These are phyloP conservation scores for Fusarium floridanum DNA, from an alignment of 2,329 filamentous ascomycete genomes.

Conservation along the genomic window DNA sequence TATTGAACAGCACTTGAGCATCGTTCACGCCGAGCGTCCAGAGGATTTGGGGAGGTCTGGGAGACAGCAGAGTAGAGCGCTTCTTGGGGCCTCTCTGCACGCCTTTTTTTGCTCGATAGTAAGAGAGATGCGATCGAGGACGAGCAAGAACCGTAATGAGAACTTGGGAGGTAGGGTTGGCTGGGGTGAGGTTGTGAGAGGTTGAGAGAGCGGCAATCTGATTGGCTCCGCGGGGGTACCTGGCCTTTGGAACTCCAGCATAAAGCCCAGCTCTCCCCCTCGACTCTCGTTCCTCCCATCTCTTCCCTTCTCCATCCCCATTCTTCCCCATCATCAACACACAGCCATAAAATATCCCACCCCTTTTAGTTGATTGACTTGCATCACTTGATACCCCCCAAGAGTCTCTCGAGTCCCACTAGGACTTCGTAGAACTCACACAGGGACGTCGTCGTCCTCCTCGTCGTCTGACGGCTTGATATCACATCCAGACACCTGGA, in stretches of 20 bases:
- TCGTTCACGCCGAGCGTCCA: background rate
- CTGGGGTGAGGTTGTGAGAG: slow-evolving; percentile 42
- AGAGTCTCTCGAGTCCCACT: slow-evolving; percentile 15
- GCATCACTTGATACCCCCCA: slow-evolving; percentile 29
- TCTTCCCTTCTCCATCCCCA: slow-evolving; percentile 37
- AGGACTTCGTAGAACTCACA: slow-evolving; percentile 16
- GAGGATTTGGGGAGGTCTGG: background rate
- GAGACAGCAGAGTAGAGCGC: background rate
- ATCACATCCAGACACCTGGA: background rate
- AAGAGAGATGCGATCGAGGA: background rate
- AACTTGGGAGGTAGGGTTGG: slow-evolving; percentile 19
- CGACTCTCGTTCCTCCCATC: slow-evolving; percentile 15
- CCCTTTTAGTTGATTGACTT: slow-evolving; percentile 15
- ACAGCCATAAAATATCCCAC: slow-evolving; percentile 12
- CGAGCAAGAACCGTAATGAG: background rate
- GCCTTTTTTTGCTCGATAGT: background rate
- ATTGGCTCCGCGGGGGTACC: slow-evolving; percentile 37
- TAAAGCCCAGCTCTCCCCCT: slow-evolving; percentile 42
- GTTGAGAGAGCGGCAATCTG: slow-evolving; percentile 27
- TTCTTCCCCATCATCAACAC: slow-evolving; percentile 32
- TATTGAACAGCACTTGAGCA: background rate
- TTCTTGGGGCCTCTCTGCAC: background rate
- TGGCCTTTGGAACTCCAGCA: slow-evolving; percentile 18
- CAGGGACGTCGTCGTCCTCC: slow-evolving; percentile 14
- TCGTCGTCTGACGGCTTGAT: slow-evolving; percentile 1